Evolutionary conservation across 1,284 basidiomycete genomes (phyloP).

Genomic region (Caloboletus inedulis): DNA sequence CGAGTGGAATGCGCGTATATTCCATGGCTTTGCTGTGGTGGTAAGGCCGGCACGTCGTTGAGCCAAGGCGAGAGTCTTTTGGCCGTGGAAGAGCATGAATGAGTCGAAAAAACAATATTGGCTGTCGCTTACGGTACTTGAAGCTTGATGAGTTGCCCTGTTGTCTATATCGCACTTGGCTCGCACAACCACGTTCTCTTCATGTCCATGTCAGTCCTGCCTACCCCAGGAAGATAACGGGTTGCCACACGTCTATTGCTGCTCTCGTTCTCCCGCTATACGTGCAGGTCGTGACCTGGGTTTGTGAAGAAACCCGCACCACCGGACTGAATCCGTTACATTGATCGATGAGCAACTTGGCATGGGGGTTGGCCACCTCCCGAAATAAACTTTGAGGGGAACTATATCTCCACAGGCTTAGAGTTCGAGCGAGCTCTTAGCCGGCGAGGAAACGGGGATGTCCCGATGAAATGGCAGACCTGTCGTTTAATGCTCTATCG

Average conservation of each 20-base stretch:
- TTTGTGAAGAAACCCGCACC: not conserved
- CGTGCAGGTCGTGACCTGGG: not conserved
- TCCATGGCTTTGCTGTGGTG: conserved; percentile 7
- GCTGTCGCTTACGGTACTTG: not conserved
- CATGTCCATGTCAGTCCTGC: too few species aligned
- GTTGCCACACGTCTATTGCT: not conserved
- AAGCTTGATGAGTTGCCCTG: not conserved
- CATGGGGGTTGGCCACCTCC: not conserved
- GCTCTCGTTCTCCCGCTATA: not conserved
- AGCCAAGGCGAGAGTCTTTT: conserved; percentile 5
- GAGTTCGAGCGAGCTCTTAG: not conserved
- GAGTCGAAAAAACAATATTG: not conserved
- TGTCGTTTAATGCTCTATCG: not conserved
- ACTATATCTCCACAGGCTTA: not conserved
- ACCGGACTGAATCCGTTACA: not conserved
- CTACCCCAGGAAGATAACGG: not conserved
- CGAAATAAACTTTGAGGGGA: not conserved
- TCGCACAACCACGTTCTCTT: not conserved
- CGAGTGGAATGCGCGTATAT: conserved; percentile 21
- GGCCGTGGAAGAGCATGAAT: conserved; percentile 18
- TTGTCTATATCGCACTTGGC: not conserved
- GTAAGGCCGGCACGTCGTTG: conserved; percentile 8
- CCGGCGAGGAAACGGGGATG: not conserved
- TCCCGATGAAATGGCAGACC: not conserved
- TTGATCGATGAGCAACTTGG: not conserved